Conservation (phyloP, 164 flowering plant species). For the Chloranthus sessilifolius region DNA sequence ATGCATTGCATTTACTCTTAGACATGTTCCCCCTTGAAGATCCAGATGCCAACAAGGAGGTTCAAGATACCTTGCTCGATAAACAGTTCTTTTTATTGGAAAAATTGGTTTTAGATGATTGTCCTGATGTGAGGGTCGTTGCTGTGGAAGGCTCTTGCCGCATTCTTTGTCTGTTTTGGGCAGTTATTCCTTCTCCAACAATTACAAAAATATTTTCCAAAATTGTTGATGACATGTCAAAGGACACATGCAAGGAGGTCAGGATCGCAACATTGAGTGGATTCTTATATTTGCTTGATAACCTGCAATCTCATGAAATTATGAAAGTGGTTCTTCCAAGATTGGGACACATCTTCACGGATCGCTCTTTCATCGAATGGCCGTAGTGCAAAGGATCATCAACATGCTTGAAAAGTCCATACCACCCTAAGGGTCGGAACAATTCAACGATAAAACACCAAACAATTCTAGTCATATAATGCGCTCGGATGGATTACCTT, state of each 20-base stretch:
- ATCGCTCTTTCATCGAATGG: constrained; percentile 52
- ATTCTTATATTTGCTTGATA: constrained; percentile 74
- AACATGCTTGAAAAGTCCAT: no score
- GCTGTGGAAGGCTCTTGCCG: constrained; percentile 97
- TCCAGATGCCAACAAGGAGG: constrained; percentile 89
- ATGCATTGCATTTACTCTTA: constrained; percentile 83
- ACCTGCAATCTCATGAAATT: constrained; percentile 90
- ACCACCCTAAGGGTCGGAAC: no score
- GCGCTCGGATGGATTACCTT: no score
- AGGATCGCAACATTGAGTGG: constrained; percentile 80
- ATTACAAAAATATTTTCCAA: constrained; percentile 65
- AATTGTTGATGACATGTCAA: constrained; percentile 66
- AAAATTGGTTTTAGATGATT: constrained; percentile 71
- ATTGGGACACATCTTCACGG: constrained; percentile 58
- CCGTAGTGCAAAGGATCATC: no score
- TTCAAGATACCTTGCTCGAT: constrained; percentile 59
- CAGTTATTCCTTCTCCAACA: constrained; percentile 71
- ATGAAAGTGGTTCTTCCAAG: constrained; percentile 92
- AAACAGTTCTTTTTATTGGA: constrained; percentile 81
- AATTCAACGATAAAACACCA: no score
- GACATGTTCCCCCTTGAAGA: constrained; percentile 98
- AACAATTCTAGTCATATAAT: no score
- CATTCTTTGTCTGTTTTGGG: constrained; percentile 86
- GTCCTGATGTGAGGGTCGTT: constrained; percentile 76
- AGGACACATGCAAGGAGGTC: constrained; percentile 64